A percentile compares a stretch with the other conserved stretches of the same genome.
Conservation (phyloP, 805 yeast species). For the Metschnikowia dekortorum region DNA sequence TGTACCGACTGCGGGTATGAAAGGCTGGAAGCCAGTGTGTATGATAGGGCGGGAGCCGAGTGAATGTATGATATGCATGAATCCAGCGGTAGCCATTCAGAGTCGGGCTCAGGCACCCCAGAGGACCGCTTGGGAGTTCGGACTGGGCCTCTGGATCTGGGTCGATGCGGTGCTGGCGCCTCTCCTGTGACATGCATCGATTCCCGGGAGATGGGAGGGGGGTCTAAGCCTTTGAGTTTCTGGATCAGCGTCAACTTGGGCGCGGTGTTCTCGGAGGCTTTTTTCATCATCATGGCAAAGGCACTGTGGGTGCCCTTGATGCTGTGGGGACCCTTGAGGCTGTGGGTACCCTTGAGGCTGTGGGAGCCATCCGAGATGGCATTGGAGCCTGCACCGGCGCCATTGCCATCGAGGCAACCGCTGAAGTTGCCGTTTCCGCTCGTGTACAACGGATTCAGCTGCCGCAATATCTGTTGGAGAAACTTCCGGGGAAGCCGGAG, state of each 20-base stretch:
- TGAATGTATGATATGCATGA: too few relatives aligned
- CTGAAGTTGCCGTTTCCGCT: constrained; percentile 7
- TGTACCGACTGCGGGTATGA: neutral
- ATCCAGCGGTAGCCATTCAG: too few relatives aligned
- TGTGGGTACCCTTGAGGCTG: neutral
- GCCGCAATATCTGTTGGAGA: constrained; percentile 9
- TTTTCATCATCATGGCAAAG: constrained; percentile 37
- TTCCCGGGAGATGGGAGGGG: constrained; percentile 25
- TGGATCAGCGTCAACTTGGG: constrained; percentile 28
- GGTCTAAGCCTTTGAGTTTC: constrained; percentile 28
- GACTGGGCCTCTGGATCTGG: neutral
- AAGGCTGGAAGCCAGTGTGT: too few relatives aligned
- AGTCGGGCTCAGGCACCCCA: too few relatives aligned
- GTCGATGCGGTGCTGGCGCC: neutral
- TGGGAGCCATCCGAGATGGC: too few relatives aligned
- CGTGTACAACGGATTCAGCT: constrained; percentile 14
- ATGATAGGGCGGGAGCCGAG: too few relatives aligned
- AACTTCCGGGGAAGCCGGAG: constrained; percentile 7
- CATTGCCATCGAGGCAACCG: too few relatives aligned
- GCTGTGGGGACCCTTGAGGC: constrained; percentile 6
- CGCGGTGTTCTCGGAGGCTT: constrained; percentile 22
- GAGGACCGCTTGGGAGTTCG: neutral
- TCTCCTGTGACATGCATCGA: constrained; percentile 29
- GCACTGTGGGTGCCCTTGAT: constrained; percentile 15
- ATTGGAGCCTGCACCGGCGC: too few relatives aligned